A percentile compares a stretch with the other conserved stretches of the same genome.
phyloP scores from a whole-genome alignment of 1,284 basidiomycete species.

The Fomitiporia mediterranea region DNA sequence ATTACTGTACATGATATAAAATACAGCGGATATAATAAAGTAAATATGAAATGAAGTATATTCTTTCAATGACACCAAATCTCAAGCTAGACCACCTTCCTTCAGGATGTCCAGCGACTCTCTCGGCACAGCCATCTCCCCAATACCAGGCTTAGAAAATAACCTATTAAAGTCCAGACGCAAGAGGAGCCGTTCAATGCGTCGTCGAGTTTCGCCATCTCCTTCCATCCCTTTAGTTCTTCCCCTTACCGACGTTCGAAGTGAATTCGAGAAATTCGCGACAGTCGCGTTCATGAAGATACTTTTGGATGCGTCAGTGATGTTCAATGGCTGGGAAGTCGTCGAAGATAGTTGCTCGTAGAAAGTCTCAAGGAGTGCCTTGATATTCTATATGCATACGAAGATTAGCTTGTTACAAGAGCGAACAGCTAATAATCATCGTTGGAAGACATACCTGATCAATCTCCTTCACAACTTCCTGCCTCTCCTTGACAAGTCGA shows the following conservation, averaged over 20 bases:
- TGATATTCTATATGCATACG: constrained; percentile 49
- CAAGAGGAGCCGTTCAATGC: constrained; percentile 78
- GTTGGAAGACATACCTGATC: constrained; percentile 51
- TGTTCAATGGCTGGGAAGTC: constrained; percentile 60
- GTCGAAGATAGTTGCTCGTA: constrained; percentile 74
- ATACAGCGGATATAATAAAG: background rate
- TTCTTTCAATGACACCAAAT: constrained; percentile 24
- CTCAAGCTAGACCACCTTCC: constrained; percentile 16
- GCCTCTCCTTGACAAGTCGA: constrained; percentile 65
- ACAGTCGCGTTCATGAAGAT: constrained; percentile 51
- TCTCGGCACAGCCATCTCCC: constrained; percentile 46
- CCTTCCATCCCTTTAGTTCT: constrained; percentile 46
- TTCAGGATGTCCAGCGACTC: constrained; percentile 30
- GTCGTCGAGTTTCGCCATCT: constrained; percentile 64
- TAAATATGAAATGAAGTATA: background rate
- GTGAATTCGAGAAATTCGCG: constrained; percentile 46
- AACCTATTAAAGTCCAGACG: constrained; percentile 83
- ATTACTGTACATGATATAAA: background rate
- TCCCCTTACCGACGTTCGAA: constrained; percentile 44
- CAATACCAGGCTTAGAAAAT: constrained; percentile 51
- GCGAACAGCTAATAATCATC: background rate
- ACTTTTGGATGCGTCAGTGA: constrained; percentile 64
- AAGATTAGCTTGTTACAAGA: too few relatives aligned
- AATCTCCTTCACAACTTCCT: constrained; percentile 62
- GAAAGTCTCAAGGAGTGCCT: constrained; percentile 61